phyloP scores from a whole-genome alignment of 257 asterid genomes.

The Orobanche coerulescens region DNA sequence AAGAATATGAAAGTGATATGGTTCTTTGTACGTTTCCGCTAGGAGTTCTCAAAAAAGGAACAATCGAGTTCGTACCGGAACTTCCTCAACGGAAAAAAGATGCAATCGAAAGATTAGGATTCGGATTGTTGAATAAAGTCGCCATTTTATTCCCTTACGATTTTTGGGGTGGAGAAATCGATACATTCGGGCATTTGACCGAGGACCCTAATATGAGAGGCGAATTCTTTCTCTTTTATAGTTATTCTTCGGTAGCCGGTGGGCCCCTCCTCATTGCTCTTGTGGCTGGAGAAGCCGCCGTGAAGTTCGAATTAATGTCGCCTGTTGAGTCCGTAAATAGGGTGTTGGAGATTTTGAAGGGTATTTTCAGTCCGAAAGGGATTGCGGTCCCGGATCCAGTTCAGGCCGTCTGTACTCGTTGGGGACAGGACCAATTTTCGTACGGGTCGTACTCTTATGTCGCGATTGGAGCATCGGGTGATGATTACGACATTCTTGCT shows the following conservation, averaged over 20 bases:
- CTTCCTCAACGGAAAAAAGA: constrained; percentile 82
- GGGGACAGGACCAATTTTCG: constrained; percentile 95
- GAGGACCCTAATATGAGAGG: constrained; percentile 88
- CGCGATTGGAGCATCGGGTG: constrained; percentile 94
- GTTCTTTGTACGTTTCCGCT: constrained; percentile 84
- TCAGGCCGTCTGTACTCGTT: constrained; percentile 91
- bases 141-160: constrained; percentile 92
- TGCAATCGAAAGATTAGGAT: constrained; percentile 84
- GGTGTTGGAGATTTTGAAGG: constrained; percentile 79
- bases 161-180: constrained; percentile 99
- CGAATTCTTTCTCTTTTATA: constrained; percentile 82
- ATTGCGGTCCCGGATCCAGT: constrained; percentile 93
- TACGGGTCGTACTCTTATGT: constrained; percentile 94
- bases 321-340: constrained; percentile 66
- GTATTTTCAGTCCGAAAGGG: constrained; percentile 90
- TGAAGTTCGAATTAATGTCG: constrained; percentile 72
- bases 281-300: constrained; percentile 97
- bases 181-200: constrained; percentile 91
- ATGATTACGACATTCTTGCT: constrained; percentile 88
- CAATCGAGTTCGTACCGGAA: constrained; percentile 71
- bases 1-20: constrained; percentile 71
- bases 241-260: constrained; percentile 88
- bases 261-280: constrained; percentile 94
- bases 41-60: constrained; percentile 81
- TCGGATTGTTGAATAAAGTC: constrained; percentile 85